A percentile compares a stretch with the other conserved stretches of the same genome.
Conservation (phyloP, 2,329 filamentous ascomycete genomes). For the Colletotrichum zoysiae region DNA sequence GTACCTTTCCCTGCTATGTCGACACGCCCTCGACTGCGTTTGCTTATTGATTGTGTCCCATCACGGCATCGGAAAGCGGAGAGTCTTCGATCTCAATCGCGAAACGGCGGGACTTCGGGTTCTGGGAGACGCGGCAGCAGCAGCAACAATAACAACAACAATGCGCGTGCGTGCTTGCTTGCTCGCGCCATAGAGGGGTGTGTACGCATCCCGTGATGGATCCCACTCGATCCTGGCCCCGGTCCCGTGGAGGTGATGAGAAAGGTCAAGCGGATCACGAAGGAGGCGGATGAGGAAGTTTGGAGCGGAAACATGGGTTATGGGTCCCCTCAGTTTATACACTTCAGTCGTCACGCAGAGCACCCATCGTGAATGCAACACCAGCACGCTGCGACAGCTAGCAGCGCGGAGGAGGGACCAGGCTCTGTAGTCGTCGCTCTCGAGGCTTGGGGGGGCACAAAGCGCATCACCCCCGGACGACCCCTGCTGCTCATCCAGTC, state of each 20-base stretch:
- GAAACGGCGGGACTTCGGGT: neutral
- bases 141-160: neutral
- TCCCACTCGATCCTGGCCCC: neutral
- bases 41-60: constrained; percentile 13
- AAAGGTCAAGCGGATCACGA: constrained; percentile 15
- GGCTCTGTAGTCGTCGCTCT: neutral
- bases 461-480: neutral
- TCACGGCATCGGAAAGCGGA: constrained; percentile 16
- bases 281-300: neutral
- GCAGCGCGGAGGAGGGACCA: neutral
- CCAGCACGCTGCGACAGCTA: constrained; percentile 5
- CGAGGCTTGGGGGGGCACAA: neutral
- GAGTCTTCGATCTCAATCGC: constrained; percentile 1
- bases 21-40: constrained; percentile 14
- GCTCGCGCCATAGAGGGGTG: neutral
- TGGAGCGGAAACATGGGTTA: neutral
- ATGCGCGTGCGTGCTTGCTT: constrained; percentile 4
- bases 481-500: constrained; percentile 1
- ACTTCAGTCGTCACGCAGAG: constrained; percentile 17
- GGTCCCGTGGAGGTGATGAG: neutral
- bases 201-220: constrained; percentile 4
- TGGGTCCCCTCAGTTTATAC: constrained; percentile 17
- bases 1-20: constrained; percentile 17
- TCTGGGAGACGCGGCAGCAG: neutral
- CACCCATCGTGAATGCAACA: constrained; percentile 8